Percentiles rank a stretch among this genome's conserved stretches.
Conservation (phyloP, 768 basidiomycete genomes). For the Pilatotrama ljubarskyi region DNA sequence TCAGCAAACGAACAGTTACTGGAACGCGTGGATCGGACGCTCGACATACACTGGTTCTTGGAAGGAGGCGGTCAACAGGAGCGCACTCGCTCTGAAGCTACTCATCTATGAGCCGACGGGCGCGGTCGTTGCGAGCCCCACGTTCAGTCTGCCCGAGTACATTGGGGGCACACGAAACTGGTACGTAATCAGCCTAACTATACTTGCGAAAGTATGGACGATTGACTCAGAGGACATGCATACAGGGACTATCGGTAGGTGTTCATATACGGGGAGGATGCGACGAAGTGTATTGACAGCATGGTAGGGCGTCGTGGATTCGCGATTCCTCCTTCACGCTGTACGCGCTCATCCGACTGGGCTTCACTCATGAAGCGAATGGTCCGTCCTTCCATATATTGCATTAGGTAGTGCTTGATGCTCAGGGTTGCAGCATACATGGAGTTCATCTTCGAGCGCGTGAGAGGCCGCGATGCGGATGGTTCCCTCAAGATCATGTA, state of each 20-base stretch:
- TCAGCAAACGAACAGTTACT: slow-evolving; percentile 76
- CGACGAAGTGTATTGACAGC: neutral
- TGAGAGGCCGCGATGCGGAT: slow-evolving; percentile 83
- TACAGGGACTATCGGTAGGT: slow-evolving; percentile 17
- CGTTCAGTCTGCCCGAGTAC: slow-evolving; percentile 90
- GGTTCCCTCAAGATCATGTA: slow-evolving; percentile 94
- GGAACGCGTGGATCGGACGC: slow-evolving; percentile 87
- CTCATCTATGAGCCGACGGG: slow-evolving; percentile 92
- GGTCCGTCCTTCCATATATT: slow-evolving; percentile 42
- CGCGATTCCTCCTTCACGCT: slow-evolving; percentile 96
- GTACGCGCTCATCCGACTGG: slow-evolving; percentile 90
- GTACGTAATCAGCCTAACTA: slow-evolving; percentile 37
- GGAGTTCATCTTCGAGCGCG: slow-evolving; percentile 85
- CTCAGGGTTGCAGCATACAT: slow-evolving; percentile 60
- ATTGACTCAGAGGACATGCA: neutral
- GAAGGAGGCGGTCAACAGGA: slow-evolving; percentile 93
- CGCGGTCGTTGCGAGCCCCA: slow-evolving; percentile 94
- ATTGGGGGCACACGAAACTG: slow-evolving; percentile 91
- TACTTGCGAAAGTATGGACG: neutral
- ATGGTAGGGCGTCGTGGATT: slow-evolving; percentile 76
- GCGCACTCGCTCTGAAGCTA: slow-evolving; percentile 91
- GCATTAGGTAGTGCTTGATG: neutral
- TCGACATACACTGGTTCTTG: slow-evolving; percentile 91
- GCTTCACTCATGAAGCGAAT: slow-evolving; percentile 91
- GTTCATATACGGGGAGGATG: neutral